Evolutionary conservation across 768 basidiomycete species (phyloP).

Genomic region (Boletus subcaerulescens): DNA sequence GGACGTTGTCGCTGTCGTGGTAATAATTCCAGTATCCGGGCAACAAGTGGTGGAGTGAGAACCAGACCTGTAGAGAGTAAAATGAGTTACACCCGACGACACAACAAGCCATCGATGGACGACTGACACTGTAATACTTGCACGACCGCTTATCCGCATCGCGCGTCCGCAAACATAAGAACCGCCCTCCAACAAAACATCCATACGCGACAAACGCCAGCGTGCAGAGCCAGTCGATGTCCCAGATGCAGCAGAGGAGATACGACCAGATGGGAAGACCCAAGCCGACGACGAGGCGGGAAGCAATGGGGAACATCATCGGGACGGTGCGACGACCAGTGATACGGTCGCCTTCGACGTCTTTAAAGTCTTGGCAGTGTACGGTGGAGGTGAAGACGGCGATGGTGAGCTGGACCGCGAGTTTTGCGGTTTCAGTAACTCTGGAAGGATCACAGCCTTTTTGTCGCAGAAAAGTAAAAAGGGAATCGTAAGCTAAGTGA

Average conservation of each 20-base stretch:
- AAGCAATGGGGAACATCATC: conserved; percentile 38
- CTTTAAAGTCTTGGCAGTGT: conserved; percentile 50
- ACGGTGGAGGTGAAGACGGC: conserved; percentile 44
- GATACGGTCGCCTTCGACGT: conserved; percentile 39
- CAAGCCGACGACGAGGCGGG: conserved; percentile 33
- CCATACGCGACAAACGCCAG: conserved; percentile 31
- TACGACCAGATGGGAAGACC: conserved; percentile 39
- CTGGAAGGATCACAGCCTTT: conserved; percentile 22
- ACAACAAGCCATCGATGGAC: neutral
- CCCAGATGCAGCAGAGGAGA: conserved; percentile 35
- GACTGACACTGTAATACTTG: conserved; percentile 36
- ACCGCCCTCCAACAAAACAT: conserved; percentile 33
- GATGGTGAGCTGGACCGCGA: conserved; percentile 36
- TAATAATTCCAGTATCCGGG: conserved; percentile 37
- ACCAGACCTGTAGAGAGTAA: conserved; percentile 28
- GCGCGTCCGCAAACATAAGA: conserved; percentile 27
- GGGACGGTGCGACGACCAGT: conserved; percentile 42
- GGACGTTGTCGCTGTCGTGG: conserved; percentile 11
- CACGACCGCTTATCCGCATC: conserved; percentile 35
- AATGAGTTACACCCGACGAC: neutral
- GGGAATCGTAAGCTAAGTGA: neutral
- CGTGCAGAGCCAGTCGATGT: conserved; percentile 26
- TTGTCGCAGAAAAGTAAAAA: neutral
- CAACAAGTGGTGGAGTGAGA: conserved; percentile 34
- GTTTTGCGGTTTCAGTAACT: conserved; percentile 27